Conservation (phyloP, 2,329 filamentous ascomycete species). For the Fusarium sp. region DNA sequence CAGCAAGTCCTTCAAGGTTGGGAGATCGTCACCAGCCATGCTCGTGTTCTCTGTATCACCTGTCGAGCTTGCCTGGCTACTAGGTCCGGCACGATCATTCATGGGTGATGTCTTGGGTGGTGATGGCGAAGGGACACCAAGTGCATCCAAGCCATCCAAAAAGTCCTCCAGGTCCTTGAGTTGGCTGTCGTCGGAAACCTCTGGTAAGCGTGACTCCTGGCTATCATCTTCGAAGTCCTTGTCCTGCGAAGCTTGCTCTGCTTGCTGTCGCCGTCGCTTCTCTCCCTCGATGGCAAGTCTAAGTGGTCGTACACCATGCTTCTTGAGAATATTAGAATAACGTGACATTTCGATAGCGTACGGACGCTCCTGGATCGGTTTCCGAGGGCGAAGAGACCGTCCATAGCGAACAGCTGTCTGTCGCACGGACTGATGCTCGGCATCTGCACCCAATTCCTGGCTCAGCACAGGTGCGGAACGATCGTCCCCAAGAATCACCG, state of each 20-base stretch:
- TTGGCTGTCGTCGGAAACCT: slow-evolving; percentile 57
- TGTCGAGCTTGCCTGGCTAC: slow-evolving; percentile 56
- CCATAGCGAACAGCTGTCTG: slow-evolving; percentile 56
- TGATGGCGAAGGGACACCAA: slow-evolving; percentile 51
- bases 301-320: slow-evolving; percentile 69
- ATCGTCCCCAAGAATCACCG: neutral
- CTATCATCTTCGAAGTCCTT: slow-evolving; percentile 68
- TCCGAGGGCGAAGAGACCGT: slow-evolving; percentile 70
- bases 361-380: slow-evolving; percentile 73
- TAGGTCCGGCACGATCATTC: slow-evolving; percentile 46
- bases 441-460: slow-evolving; percentile 33
- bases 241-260: slow-evolving; percentile 64
- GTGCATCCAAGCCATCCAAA: slow-evolving; percentile 37
- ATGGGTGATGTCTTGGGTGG: slow-evolving; percentile 51
- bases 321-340: slow-evolving; percentile 68
- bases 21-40: slow-evolving; percentile 57
- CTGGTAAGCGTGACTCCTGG: slow-evolving; percentile 57
- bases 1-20: slow-evolving; percentile 56
- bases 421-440: slow-evolving; percentile 44
- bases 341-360: slow-evolving; percentile 70
- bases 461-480: slow-evolving; percentile 27
- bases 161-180: slow-evolving; percentile 36
- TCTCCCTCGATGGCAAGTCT: slow-evolving; percentile 57
- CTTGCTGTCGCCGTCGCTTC: slow-evolving; percentile 56
- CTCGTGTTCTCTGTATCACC: slow-evolving; percentile 58